Percentiles rank a stretch among this genome's conserved stretches.
Evolutionary conservation across 1,139 yeast species (phyloP).

Genomic region (Blastobotrys proliferans): DNA sequence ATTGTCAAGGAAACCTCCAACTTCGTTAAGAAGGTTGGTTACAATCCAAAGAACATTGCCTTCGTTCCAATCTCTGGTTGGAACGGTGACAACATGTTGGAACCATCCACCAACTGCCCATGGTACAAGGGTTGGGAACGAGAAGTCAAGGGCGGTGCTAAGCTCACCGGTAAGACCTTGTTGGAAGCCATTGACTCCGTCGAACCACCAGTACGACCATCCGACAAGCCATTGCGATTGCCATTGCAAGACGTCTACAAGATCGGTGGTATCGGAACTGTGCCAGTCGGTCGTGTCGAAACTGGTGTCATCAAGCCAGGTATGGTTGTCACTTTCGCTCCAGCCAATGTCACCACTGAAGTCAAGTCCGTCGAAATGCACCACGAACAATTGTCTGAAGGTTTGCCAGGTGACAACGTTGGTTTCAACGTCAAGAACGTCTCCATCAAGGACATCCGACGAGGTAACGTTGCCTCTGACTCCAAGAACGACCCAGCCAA

Average conservation of each 20-base stretch:
- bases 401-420: constrained; percentile 92
- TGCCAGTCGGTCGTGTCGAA: constrained; percentile 93
- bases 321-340: constrained; percentile 87
- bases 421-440: constrained; percentile 95
- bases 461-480: constrained; percentile 96
- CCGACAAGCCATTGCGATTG: constrained; percentile 87
- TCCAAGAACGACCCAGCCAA: constrained; percentile 91
- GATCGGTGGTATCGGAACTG: constrained; percentile 92
- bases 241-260: constrained; percentile 91
- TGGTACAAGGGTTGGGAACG: constrained; percentile 92
- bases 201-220: constrained; percentile 81
- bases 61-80: constrained; percentile 92
- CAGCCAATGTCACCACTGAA: constrained; percentile 90
- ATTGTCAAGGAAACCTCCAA: constrained; percentile 78
- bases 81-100: constrained; percentile 95
- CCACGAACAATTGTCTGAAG: constrained; percentile 81
- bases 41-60: constrained; percentile 88
- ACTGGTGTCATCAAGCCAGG: constrained; percentile 90
- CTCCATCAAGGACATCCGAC: constrained; percentile 89
- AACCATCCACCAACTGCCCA: constrained; percentile 74
- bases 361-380: constrained; percentile 94
- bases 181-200: constrained; percentile 84
- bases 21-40: constrained; percentile 92
- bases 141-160: constrained; percentile 77
- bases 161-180: constrained; percentile 86